Percentiles rank a stretch among this genome's conserved stretches.
These are phyloP conservation scores for Aspergillus bertholletiae DNA, from an alignment of 495 filamentous ascomycete species.

Conservation along the genomic window DNA sequence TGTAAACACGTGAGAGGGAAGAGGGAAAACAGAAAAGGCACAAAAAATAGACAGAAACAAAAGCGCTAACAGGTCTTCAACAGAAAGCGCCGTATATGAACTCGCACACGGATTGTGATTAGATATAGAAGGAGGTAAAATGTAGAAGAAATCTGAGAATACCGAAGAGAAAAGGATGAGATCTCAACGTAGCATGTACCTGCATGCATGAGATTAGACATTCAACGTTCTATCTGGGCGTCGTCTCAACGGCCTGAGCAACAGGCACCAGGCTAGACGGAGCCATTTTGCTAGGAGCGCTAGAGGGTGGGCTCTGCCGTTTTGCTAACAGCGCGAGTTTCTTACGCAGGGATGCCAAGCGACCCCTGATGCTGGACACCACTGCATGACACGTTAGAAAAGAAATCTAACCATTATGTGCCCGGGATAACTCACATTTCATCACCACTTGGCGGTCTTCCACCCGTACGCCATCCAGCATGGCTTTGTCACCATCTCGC, in stretches of 20 bases:
- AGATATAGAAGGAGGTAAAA: constrained; percentile 8
- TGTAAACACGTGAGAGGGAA: constrained; percentile 3
- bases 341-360: constrained; percentile 51
- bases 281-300: constrained; percentile 25
- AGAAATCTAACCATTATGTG: not conserved
- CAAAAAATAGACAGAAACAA: constrained; percentile 5
- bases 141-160: constrained; percentile 3
- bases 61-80: not conserved
- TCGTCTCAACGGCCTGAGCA: constrained; percentile 27
- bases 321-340: constrained; percentile 55
- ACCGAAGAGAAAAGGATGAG: constrained; percentile 1
- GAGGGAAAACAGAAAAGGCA: constrained; percentile 4
- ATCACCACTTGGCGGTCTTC: constrained; percentile 71
- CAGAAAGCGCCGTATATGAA: constrained; percentile 18
- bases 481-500: constrained; percentile 37
- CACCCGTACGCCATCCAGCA: constrained; percentile 56
- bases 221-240: constrained; percentile 22
- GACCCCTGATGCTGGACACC: constrained; percentile 56
- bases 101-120: constrained; percentile 1
- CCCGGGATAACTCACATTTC: constrained; percentile 54
- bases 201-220: constrained; percentile 11
- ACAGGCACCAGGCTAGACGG: constrained; percentile 29
- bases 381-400: constrained; percentile 41
- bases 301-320: constrained; percentile 42
- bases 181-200: constrained; percentile 12